Evolutionary conservation across 768 basidiomycete genomes (phyloP).

Genomic region (Mycena polygramma): DNA sequence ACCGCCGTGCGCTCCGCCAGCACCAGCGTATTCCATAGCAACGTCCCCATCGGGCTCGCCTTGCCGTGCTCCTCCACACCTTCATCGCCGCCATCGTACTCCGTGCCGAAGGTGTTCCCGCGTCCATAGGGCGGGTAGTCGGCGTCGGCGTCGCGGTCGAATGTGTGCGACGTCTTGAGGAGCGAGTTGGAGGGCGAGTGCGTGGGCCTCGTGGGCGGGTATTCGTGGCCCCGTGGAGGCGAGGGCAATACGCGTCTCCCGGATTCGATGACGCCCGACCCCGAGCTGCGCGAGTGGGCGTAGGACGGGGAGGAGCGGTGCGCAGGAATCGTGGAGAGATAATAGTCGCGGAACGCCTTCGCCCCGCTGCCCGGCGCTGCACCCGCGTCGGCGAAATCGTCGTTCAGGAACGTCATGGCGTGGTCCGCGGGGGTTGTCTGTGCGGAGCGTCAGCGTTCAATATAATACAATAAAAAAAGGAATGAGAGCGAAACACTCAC

Average conservation of each 20-base stretch:
- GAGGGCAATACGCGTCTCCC: no score
- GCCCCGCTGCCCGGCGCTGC: constrained; percentile 34
- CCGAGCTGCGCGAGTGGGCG: background rate
- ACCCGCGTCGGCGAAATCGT: constrained; percentile 51
- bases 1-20: constrained; percentile 60
- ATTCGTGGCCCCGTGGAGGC: no score
- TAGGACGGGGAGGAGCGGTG: background rate
- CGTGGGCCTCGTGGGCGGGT: no score
- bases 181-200: no score
- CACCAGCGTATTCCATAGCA: constrained; percentile 59
- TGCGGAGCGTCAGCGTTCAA: background rate
- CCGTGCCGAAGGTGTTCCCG: no score
- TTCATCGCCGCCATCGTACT: no score
- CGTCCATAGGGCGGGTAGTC: no score
- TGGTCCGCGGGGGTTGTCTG: constrained; percentile 71
- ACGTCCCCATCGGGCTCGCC: constrained; percentile 45
- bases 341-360: constrained; percentile 51
- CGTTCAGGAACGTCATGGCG: constrained; percentile 69
- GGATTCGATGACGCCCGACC: background rate
- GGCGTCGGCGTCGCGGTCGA: no score
- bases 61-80: constrained; percentile 38
- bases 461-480: no score
- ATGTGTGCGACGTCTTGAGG: no score
- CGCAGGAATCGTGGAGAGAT: constrained; percentile 42
- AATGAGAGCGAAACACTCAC: constrained; percentile 43